Evolutionary conservation across 768 basidiomycete species (phyloP).

Genomic region (Termitomyces sp.): DNA sequence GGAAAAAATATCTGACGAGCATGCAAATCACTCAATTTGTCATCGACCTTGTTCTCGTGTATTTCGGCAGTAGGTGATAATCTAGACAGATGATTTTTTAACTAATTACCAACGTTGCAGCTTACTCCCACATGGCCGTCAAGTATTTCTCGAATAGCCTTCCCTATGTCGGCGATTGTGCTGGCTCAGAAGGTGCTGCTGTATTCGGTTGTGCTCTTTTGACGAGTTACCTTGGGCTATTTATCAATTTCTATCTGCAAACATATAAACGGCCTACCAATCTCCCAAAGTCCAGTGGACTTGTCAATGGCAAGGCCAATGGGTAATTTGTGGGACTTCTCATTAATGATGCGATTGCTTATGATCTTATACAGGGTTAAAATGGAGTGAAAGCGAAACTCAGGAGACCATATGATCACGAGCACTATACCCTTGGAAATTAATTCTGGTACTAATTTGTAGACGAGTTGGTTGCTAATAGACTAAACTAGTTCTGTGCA

Average conservation of each 20-base stretch:
- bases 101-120: conserved; percentile 24
- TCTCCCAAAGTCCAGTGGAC: conserved; percentile 36
- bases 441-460: conserved; percentile 32
- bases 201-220: conserved; percentile 86
- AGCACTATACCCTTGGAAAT: conserved; percentile 35
- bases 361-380: conserved; percentile 25
- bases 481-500: conserved; percentile 1
- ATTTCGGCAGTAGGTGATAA: conserved; percentile 83
- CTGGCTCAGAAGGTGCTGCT: conserved; percentile 86
- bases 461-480: conserved; percentile 16
- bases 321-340: conserved; percentile 24
- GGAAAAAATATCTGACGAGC: conserved; percentile 97
- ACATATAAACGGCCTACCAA: conserved; percentile 68
- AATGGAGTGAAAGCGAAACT: conserved; percentile 23
- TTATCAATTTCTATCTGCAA: conserved; percentile 93
- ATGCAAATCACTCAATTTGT: conserved; percentile 98
- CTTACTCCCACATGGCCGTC: conserved; percentile 80
- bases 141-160: conserved; percentile 54
- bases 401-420: conserved; percentile 23
- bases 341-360: neutral
- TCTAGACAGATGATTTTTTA: neutral
- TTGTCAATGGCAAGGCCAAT: conserved; percentile 42
- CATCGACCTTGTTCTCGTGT: conserved; percentile 86
- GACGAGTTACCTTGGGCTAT: conserved; percentile 87
- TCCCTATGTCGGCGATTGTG: conserved; percentile 80